A percentile compares a stretch with the other conserved stretches of the same genome.
Evolutionary conservation across 441 rosid species (phyloP).

Genomic region (Oxalis stricta): DNA sequence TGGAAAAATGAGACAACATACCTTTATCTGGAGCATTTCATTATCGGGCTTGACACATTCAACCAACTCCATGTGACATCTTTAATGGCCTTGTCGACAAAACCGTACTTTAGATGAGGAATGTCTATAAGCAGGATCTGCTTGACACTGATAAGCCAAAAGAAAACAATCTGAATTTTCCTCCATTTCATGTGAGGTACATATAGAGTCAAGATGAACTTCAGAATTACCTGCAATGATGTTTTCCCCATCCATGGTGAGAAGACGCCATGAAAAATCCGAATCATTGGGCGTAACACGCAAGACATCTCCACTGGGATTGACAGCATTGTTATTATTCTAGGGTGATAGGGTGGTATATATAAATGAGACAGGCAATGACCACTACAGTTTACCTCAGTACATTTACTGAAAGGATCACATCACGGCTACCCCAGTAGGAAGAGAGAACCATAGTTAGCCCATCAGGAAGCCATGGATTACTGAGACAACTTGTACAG

Average conservation of each 20-base stretch:
- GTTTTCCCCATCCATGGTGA: constrained; percentile 57
- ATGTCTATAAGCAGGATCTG: too few species aligned
- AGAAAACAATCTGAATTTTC: neutral
- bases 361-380: constrained; percentile 1
- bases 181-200: neutral
- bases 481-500: constrained; percentile 25
- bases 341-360: neutral
- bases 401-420: constrained; percentile 51
- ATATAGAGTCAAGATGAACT: constrained; percentile 17
- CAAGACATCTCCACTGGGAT: constrained; percentile 50
- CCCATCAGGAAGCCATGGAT: constrained; percentile 93
- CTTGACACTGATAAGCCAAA: too few species aligned
- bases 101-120: too few species aligned
- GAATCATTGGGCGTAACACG: constrained; percentile 61
- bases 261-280: constrained; percentile 55
- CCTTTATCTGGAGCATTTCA: too few species aligned
- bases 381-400: constrained; percentile 32
- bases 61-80: too few species aligned
- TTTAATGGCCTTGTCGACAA: too few species aligned
- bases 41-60: too few species aligned
- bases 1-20: too few species aligned
- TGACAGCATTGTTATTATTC: constrained; percentile 7
- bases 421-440: constrained; percentile 60
- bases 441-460: constrained; percentile 63
- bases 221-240: constrained; percentile 82